Percentiles rank a stretch among this genome's conserved stretches.
phyloP scores from a whole-genome alignment of 2,329 filamentous ascomycete genomes.

The Talaromyces rugulosus region DNA sequence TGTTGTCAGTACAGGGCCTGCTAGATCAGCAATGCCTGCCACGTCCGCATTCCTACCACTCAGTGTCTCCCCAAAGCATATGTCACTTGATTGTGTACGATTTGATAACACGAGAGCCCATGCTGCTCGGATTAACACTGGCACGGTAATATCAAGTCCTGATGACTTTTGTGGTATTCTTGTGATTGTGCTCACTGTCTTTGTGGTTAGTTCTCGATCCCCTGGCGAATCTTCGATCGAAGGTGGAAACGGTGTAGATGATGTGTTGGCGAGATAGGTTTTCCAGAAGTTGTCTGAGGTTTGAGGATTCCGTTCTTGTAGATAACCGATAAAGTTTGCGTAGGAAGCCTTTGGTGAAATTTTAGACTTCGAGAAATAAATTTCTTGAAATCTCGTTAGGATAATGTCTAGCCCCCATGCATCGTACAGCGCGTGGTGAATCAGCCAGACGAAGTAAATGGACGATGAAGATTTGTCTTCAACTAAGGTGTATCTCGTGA shows the following conservation, averaged over 20 bases:
- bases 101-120: constrained; percentile 20
- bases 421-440: constrained; percentile 14
- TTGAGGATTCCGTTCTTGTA: constrained; percentile 22
- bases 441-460: constrained; percentile 46
- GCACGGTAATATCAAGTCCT: constrained; percentile 36
- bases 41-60: constrained; percentile 53
- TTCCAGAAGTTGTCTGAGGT: constrained; percentile 29
- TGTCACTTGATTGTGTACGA: constrained; percentile 26
- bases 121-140: constrained; percentile 47
- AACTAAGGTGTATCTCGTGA: constrained; percentile 35
- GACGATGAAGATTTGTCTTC: constrained; percentile 18
- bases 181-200: constrained; percentile 17
- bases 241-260: constrained; percentile 24
- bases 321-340: constrained; percentile 26
- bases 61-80: constrained; percentile 53
- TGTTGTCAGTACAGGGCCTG: constrained; percentile 25
- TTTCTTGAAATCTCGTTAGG: constrained; percentile 32
- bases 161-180: constrained; percentile 18
- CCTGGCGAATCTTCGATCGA: constrained; percentile 18
- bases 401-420: constrained; percentile 32
- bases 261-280: constrained; percentile 24
- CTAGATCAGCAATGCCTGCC: constrained; percentile 39
- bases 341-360: constrained; percentile 3
- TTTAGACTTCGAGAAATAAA: constrained; percentile 21
- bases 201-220: constrained; percentile 21